phyloP scores from a whole-genome alignment of 805 yeast species.

The Candida berthetii region DNA sequence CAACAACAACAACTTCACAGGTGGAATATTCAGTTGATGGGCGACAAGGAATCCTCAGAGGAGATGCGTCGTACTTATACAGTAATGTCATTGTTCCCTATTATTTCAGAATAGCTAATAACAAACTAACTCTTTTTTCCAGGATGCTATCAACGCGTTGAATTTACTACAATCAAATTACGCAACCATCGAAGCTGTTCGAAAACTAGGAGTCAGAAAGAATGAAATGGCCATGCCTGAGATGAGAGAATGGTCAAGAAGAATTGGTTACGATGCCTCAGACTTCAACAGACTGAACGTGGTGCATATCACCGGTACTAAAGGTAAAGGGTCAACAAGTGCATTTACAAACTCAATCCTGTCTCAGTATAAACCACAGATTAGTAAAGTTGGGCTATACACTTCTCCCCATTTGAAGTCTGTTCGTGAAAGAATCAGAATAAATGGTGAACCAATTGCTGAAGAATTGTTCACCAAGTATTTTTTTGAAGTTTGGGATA shows the following conservation, averaged over 20 bases:
- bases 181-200: constrained; percentile 79
- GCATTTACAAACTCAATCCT: constrained; percentile 86
- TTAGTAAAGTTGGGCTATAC: constrained; percentile 78
- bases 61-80: background rate
- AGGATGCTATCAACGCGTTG: constrained; percentile 77
- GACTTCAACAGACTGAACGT: constrained; percentile 74
- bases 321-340: constrained; percentile 97
- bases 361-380: constrained; percentile 42
- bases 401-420: constrained; percentile 94
- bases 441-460: constrained; percentile 79
- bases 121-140: too few relatives aligned
- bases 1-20: background rate
- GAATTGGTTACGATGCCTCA: constrained; percentile 58
- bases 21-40: background rate
- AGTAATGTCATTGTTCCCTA: too few relatives aligned
- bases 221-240: constrained; percentile 73
- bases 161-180: constrained; percentile 89
- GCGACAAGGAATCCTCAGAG: too few relatives aligned
- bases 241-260: constrained; percentile 73
- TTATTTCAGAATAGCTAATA: too few relatives aligned
- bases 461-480: constrained; percentile 80
- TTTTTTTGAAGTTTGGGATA: constrained; percentile 93
- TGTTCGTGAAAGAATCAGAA: constrained; percentile 86
- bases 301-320: constrained; percentile 94
- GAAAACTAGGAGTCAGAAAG: constrained; percentile 57